A percentile compares a stretch with the other conserved stretches of the same genome.
phyloP scores from a whole-genome alignment of 257 asterid species.

The Nicotiana tabacum region DNA sequence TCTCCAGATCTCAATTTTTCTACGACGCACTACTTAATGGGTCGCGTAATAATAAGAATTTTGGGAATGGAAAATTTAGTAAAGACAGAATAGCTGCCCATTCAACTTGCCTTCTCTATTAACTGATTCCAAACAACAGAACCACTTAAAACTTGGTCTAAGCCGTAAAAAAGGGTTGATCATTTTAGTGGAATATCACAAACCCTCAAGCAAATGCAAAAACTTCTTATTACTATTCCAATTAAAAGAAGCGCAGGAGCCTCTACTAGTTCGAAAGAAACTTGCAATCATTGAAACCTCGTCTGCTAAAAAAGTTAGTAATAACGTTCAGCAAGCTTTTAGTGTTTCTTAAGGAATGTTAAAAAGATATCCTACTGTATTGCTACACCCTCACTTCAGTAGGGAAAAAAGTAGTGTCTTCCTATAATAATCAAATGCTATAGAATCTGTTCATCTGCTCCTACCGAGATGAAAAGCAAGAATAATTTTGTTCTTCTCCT shows the following conservation, averaged over 20 bases:
- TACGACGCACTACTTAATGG: background rate
- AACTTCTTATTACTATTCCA: background rate
- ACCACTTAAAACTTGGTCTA: background rate
- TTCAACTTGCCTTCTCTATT: background rate
- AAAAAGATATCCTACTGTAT: background rate
- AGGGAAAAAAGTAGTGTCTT: background rate
- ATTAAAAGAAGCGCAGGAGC: background rate
- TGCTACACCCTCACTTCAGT: background rate
- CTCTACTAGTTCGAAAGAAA: background rate
- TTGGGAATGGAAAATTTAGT: background rate
- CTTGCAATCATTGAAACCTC: background rate
- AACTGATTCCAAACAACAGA: background rate
- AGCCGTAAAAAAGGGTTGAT: background rate
- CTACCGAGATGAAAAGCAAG: background rate
- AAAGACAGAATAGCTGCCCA: background rate
- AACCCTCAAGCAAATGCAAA: background rate
- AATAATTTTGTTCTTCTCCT: background rate
- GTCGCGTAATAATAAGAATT: background rate
- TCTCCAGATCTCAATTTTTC: background rate
- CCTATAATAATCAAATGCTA: background rate
- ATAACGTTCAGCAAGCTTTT: background rate
- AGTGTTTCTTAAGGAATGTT: background rate
- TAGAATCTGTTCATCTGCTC: background rate
- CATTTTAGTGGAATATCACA: background rate
- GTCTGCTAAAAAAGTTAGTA: background rate